Base-by-base conservation (phyloP, 2,329 filamentous ascomycete genomes). In the Pleurostoma richardsiae region DNA sequence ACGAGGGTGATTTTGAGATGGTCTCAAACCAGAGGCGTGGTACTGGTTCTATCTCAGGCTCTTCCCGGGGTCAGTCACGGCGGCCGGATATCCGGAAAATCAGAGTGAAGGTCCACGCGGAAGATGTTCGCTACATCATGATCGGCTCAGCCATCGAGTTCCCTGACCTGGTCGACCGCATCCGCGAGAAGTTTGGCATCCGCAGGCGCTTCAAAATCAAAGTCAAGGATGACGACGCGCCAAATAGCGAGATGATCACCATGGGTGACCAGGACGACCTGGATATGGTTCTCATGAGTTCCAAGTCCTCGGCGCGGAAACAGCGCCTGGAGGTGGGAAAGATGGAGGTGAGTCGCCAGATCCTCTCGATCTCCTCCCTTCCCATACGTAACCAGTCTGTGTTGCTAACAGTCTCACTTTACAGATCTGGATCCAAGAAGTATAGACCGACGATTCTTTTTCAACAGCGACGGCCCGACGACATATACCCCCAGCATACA, bases 221-320 rank as follows among this genome's bases (percentile, higher is more conserved):
- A 73, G 82, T 91, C 56, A 82, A 79, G 59, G 90, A 95, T 53
- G 94, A 97, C 56, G 86, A 89, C 55, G 67, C 73, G 50, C 79
- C 80, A 1, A 76, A 85, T 46, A 87, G 86, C 3, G 92, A 97
- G 60, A 92, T 96, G 87, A 95, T 99, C 60, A 96, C 92, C 30
- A 86, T 99, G 81, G 90, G 87, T 30, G 94, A 99, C 65, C 89
- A 96, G 66, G 94, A 99, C 60, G 94, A 99, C 70, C 69, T 96
- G 52, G 91, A 97, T 43, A 88, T 96, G 82, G 83, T 89, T 29
- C 76, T 97, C 45, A 78, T 80, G 64, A 79, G 74, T 41, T 83
- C 85, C 5, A 88, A 82, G 65, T 78, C 79, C 43, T 70, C 73
- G 49, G 90, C 87, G 42, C 81, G 76, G 68, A 87, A 80, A 65